Evolutionary conservation across 768 basidiomycete species (phyloP), one percentile per base, ranked within the genome.

Genomic region (Rhodosporidiobolus sp.): DNA sequence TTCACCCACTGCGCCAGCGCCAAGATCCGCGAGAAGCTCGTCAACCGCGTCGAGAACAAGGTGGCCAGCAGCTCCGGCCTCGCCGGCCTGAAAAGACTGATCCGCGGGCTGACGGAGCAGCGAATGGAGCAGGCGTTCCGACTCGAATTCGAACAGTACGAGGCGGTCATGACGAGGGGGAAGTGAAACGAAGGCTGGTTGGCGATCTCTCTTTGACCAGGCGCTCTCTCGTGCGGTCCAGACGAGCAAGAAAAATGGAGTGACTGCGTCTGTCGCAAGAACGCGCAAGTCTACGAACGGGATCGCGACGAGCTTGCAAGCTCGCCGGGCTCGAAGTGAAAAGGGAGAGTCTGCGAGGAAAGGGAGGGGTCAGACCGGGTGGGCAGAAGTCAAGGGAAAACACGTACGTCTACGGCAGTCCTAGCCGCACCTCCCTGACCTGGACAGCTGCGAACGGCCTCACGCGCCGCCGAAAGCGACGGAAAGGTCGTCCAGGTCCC

Each of bases 391-490:
- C 4, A 19, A 19, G 20, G 46, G 5, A 48, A 5, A 19, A 48
- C 19, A 48, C 17, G 46, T 5, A 22, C 46, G 19, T 4, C 14
- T 48, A 48, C 46, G 46, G 46, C 17, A 10, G 4, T 48, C 20
- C 20, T 48, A 5, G 46, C 46, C 46, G 46, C 38, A 43, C 38
- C 38, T 43, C 38, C 38, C 38, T 43, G 38, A 43, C 8, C 38
- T 43, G 38, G 38, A 43, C 38, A 14, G 14, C 38, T 7, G 38
- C 14, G 14, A 7, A 14, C 8, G 8, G 38, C 32, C 48, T 63
- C 63, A 63, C 38, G 63, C 50, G 34, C 50, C 34, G 12, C 50
- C 63, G 10, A 66, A 49, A 16, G 57, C 48, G 26, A 59, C 48
- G 26, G 48, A 48, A 26, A 66, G 48, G 22, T 59, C 65, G 35